phyloP scores from a whole-genome alignment of 768 basidiomycete species.

The Hygrophorus pudorinus region DNA sequence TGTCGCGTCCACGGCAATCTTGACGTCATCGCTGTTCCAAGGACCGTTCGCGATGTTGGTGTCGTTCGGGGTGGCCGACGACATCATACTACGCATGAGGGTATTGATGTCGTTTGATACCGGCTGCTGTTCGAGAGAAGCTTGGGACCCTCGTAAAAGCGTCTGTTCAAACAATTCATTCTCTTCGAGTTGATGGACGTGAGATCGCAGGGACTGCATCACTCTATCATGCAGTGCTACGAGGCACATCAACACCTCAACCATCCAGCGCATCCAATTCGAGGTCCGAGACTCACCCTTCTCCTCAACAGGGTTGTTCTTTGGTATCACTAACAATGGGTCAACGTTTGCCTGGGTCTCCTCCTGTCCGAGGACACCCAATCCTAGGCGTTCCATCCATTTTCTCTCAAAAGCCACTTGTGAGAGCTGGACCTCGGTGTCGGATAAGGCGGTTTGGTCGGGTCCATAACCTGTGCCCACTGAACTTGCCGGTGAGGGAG shows the following conservation, averaged over 20 bases:
- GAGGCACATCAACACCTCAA: background rate
- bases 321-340: conserved; percentile 24
- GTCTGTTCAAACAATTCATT: conserved; percentile 40
- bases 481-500: conserved; percentile 43
- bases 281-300: conserved; percentile 20
- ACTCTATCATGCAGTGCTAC: conserved; percentile 26
- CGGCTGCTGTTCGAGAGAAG: conserved; percentile 32
- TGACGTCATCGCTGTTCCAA: conserved; percentile 22
- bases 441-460: conserved; percentile 37
- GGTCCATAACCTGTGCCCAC: conserved; percentile 35
- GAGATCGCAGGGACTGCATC: conserved; percentile 24
- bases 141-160: conserved; percentile 35
- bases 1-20: conserved; percentile 7
- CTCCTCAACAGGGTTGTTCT: conserved; percentile 22
- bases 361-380: conserved; percentile 26
- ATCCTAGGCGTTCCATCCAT: conserved; percentile 27
- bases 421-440: conserved; percentile 29
- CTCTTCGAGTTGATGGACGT: conserved; percentile 33
- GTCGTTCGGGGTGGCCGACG: conserved; percentile 11
- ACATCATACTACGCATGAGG: conserved; percentile 47
- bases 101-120: conserved; percentile 36
- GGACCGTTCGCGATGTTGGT: conserved; percentile 22
- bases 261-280: background rate
- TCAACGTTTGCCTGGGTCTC: conserved; percentile 31
- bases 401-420: conserved; percentile 32